Conservation (phyloP, 345 rosid genomes). For the Camelina neglecta region DNA sequence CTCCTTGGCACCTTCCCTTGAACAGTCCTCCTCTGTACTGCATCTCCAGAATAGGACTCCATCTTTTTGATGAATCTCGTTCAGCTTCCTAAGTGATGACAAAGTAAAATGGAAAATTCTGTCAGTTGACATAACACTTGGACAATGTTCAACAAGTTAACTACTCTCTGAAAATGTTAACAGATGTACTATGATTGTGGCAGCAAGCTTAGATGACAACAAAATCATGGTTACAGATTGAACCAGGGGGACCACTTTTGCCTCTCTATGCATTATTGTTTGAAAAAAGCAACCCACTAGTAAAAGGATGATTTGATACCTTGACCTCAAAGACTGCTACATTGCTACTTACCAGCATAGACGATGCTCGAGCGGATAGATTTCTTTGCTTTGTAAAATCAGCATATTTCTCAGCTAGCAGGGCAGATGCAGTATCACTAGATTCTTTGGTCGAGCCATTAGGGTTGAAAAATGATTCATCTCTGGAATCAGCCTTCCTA, state of each 20-base stretch:
- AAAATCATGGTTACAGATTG: slow-evolving; percentile 15
- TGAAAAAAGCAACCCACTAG: not conserved
- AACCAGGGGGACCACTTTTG: not conserved
- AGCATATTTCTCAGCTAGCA: slow-evolving; percentile 60
- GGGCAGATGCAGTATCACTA: slow-evolving; percentile 59
- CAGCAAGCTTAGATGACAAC: not conserved
- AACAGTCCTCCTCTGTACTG: slow-evolving; percentile 90
- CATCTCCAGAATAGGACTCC: slow-evolving; percentile 87
- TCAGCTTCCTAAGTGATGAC: slow-evolving; percentile 73
- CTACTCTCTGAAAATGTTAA: not conserved
- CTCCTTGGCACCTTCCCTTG: slow-evolving; percentile 90
- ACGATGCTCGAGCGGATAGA: slow-evolving; percentile 88
- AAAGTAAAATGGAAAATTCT: slow-evolving; percentile 20
- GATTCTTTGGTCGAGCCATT: slow-evolving; percentile 59
- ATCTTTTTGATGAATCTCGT: slow-evolving; percentile 76
- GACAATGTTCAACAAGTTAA: not conserved
- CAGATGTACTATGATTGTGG: not conserved
- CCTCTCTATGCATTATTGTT: slow-evolving; percentile 2
- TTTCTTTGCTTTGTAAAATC: slow-evolving; percentile 71
- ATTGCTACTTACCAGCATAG: slow-evolving; percentile 80
- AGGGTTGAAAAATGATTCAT: slow-evolving; percentile 45
- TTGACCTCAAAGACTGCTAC: not conserved
- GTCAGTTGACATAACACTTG: slow-evolving; percentile 14
- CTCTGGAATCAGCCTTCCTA: slow-evolving; percentile 50
- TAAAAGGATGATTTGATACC: slow-evolving; percentile 8